Percentiles rank a stretch among this genome's conserved stretches.
Conservation (phyloP, 1,139 yeast species). For the Groenewaldozyma auringiensis region DNA sequence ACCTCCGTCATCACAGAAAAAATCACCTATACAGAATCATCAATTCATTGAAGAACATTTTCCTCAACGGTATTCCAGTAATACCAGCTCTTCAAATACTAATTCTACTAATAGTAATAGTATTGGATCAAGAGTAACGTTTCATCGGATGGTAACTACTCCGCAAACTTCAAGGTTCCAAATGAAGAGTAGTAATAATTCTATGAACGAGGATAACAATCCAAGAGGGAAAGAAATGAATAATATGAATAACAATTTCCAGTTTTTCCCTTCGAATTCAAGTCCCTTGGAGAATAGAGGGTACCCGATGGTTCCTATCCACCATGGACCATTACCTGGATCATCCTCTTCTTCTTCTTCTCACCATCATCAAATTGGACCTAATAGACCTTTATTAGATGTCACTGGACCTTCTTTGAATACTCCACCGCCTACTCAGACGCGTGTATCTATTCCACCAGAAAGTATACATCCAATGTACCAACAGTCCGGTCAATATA, state of each 20-base stretch:
- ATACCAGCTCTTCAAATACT: too few species aligned
- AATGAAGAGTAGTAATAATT: too few species aligned
- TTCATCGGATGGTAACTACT: background rate
- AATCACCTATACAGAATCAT: too few species aligned
- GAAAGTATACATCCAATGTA: background rate
- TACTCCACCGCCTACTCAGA: slow-evolving; percentile 17
- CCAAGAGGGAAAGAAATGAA: background rate
- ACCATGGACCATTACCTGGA: background rate
- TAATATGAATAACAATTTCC: background rate
- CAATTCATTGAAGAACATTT: too few species aligned
- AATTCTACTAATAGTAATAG: too few species aligned
- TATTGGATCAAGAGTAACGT: background rate
- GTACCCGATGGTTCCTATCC: background rate
- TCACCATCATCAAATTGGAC: background rate
- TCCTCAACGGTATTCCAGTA: too few species aligned
- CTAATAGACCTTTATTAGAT: slow-evolving; percentile 1
- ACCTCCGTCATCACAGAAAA: too few species aligned
- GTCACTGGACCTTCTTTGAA: slow-evolving; percentile 10
- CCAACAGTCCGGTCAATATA: background rate
- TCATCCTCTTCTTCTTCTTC: background rate
- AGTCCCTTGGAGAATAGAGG: background rate
- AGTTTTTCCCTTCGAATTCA: background rate
- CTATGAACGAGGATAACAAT: background rate
- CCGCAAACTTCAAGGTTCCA: background rate
- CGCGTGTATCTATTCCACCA: background rate